phyloP scores from a whole-genome alignment of 768 basidiomycete genomes.

The Suillus alpinus region DNA sequence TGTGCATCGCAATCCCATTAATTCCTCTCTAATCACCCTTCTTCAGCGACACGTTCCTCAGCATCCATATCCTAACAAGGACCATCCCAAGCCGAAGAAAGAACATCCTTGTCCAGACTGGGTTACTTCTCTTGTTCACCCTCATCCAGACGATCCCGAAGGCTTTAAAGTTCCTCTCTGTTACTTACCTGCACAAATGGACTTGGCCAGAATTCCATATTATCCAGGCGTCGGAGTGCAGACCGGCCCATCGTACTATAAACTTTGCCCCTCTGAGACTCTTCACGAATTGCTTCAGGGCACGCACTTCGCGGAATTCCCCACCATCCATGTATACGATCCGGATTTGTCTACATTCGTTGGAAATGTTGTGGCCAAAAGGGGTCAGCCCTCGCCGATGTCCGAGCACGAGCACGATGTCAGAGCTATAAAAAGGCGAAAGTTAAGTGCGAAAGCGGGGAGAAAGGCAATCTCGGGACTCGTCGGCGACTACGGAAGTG shows the following conservation, averaged over 20 bases:
- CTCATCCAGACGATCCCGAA: constrained; percentile 54
- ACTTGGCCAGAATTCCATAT: constrained; percentile 14
- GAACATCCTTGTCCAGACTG: constrained; percentile 48
- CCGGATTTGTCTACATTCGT: constrained; percentile 49
- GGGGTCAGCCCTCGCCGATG: constrained; percentile 36
- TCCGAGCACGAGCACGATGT: constrained; percentile 18
- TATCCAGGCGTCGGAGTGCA: neutral
- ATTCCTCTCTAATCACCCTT: constrained; percentile 45
- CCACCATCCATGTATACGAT: constrained; percentile 76
- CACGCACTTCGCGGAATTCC: constrained; percentile 79
- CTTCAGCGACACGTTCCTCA: constrained; percentile 43
- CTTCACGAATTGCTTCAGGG: constrained; percentile 50
- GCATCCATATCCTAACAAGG: constrained; percentile 29
- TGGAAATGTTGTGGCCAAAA: constrained; percentile 55
- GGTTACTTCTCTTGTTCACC: constrained; percentile 51
- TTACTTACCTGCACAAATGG: constrained; percentile 50
- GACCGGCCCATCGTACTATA: constrained; percentile 41
- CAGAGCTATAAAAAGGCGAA: constrained; percentile 51
- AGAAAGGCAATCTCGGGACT: constrained; percentile 56
- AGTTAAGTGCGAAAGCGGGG: constrained; percentile 49
- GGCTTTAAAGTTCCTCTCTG: constrained; percentile 57
- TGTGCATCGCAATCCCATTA: constrained; percentile 61
- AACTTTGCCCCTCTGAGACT: constrained; percentile 48
- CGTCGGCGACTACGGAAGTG: constrained; percentile 61
- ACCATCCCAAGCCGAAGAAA: constrained; percentile 38